Evolutionary conservation across 352 stramenopile genomes (phyloP), one percentile per base, ranked within the genome.

Genomic region (Detonula confervacea): DNA sequence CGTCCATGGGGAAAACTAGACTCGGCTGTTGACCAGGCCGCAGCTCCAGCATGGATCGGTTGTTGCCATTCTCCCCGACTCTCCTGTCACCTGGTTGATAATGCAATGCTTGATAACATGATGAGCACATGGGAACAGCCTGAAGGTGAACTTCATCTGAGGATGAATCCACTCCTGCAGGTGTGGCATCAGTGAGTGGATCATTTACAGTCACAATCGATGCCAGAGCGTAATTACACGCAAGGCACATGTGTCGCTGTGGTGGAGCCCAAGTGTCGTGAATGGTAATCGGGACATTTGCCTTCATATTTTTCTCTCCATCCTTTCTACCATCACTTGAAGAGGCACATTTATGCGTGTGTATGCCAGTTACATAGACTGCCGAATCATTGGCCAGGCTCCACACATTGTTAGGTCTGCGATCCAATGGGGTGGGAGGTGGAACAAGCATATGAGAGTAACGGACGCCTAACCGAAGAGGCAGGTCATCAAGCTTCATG

Each of bases 381-480:
- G 77, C 57, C 4, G 64, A 80, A 44, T 77, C 69, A 24, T 44
- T 56, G 18, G 18, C 14, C 2, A 83, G 42, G 55, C 22, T 69
- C 33, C 24, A 46, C 14, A 37, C 24, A 20, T 62, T 47, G 52
- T 56, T 44, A 12, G 29, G 33, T 47, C 37, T 29, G 11, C 47
- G 29, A 44, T 20, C 46, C 47, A 56, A 61, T 22, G 66, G 51
- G 1, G 20, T 20, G 33, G 56, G 51, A 33, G 66, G 57, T 20
- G 69, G 55, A 33, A 73, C 30, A 54, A 77, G 62, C 49, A 81
- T 79, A 54, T 93, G 86, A 65, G 79, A 78, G 54, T 93, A 93
- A 25, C 88, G 73, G 25, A 86, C 57, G 22, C 85, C 85, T 18
- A 92, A 70, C 61, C 84, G 62, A 68, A 90, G 67, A 2, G 75